phyloP scores from a whole-genome alignment of 2,329 filamentous ascomycete genomes.

The Penicillium olsonii region DNA sequence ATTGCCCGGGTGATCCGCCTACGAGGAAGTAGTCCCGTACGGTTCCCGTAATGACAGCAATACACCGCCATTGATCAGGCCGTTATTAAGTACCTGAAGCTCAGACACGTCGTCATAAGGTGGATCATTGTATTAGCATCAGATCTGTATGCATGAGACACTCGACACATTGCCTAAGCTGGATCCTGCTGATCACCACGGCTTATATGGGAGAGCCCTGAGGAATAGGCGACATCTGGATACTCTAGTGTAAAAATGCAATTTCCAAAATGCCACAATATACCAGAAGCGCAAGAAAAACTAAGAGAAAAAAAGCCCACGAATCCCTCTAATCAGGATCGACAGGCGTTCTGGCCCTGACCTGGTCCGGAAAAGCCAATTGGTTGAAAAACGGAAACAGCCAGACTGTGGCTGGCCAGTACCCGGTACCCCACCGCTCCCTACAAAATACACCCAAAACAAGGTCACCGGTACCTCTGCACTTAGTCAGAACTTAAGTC shows the following conservation, averaged over 20 bases:
- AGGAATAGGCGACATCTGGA: too few species aligned
- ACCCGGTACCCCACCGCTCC: conserved; percentile 9
- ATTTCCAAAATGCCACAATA: too few species aligned
- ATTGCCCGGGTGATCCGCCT: background rate
- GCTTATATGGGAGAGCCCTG: too few species aligned
- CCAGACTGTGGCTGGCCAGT: conserved; percentile 5
- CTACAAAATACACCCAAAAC: conserved; percentile 1
- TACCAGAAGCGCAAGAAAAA: background rate
- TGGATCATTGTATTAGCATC: conserved; percentile 3
- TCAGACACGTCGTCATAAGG: conserved; percentile 8
- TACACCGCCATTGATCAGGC: conserved; percentile 1
- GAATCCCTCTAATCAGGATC: conserved; percentile 8
- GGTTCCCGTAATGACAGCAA: background rate
- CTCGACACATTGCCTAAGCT: too few species aligned
- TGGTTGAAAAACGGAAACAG: conserved; percentile 5
- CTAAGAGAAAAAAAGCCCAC: background rate
- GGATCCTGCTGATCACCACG: too few species aligned
- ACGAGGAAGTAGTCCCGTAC: background rate
- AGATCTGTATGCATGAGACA: too few species aligned
- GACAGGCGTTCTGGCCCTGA: conserved; percentile 19
- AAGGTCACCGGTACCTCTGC: conserved; percentile 5
- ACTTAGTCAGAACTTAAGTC: conserved; percentile 21
- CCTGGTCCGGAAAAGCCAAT: conserved; percentile 19
- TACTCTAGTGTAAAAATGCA: too few species aligned
- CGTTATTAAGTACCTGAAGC: conserved; percentile 4